These are phyloP conservation scores for Fusarium albidum DNA, from an alignment of 2,329 filamentous ascomycete species.

Conservation along the genomic window DNA sequence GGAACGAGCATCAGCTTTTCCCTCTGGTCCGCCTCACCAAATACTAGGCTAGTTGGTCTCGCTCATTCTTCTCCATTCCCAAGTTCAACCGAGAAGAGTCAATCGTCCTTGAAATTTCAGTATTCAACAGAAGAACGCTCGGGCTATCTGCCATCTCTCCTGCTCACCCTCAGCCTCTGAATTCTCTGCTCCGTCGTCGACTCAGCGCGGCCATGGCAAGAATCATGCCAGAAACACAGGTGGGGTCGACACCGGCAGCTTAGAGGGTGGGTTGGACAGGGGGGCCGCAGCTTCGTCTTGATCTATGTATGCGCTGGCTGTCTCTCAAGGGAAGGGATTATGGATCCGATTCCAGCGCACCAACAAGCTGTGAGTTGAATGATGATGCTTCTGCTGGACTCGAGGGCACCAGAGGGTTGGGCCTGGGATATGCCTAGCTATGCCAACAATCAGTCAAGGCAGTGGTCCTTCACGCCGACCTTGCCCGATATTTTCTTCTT, in stretches of 20 bases:
- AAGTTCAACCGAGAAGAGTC: background rate
- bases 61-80: slow-evolving; percentile 7
- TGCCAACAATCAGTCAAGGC: slow-evolving; percentile 19
- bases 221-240: slow-evolving; percentile 25
- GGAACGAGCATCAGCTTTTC: slow-evolving; percentile 19
- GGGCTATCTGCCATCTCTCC: background rate
- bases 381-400: slow-evolving; percentile 30
- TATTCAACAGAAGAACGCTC: too few relatives aligned
- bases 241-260: slow-evolving; percentile 21
- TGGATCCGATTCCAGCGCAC: slow-evolving; percentile 24
- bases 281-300: slow-evolving; percentile 12
- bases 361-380: slow-evolving; percentile 30
- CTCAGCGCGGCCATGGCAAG: slow-evolving; percentile 8
- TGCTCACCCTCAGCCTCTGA: slow-evolving; percentile 3
- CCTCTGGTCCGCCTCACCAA: slow-evolving; percentile 28
- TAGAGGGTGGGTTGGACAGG: slow-evolving; percentile 12
- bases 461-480: slow-evolving; percentile 9
- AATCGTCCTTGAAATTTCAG: background rate
- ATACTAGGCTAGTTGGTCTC: slow-evolving; percentile 11
- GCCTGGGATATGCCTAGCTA: slow-evolving; percentile 33
- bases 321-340: slow-evolving; percentile 22
- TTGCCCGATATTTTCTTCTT: slow-evolving; percentile 18
- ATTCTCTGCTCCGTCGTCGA: background rate
- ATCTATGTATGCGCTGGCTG: slow-evolving; percentile 26
- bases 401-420: slow-evolving; percentile 7